A percentile compares a stretch with the other conserved stretches of the same genome.
phyloP scores from a whole-genome alignment of 805 yeast species.

The Wickerhamiella lipophila region DNA sequence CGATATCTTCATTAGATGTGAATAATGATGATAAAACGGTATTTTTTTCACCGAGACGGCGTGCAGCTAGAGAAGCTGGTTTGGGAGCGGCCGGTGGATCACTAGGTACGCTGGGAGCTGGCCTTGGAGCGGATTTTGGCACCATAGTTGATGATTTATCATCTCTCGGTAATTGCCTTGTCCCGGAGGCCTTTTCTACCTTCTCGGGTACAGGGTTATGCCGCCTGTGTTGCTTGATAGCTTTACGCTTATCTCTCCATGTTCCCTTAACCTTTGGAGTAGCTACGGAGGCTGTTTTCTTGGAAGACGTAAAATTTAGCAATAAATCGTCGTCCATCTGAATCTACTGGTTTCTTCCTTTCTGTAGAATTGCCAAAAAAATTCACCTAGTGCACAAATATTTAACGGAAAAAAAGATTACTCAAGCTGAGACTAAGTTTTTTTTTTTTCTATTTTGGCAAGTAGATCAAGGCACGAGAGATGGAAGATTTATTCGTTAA shows the following conservation, averaged over 20 bases:
- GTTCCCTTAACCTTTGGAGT: slow-evolving; percentile 23
- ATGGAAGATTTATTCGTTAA: slow-evolving; percentile 10
- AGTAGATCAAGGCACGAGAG: not conserved
- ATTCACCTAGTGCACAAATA: not conserved
- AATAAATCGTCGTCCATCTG: slow-evolving; percentile 40
- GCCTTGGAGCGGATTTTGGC: not conserved
- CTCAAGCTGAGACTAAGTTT: not conserved
- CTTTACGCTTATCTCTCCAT: slow-evolving; percentile 29
- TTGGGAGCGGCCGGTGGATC: not conserved
- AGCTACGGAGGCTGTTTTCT: not conserved
- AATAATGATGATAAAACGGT: slow-evolving; percentile 80
- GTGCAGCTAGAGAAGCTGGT: not conserved
- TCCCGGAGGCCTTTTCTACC: not conserved
- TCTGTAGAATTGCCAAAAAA: too few species aligned
- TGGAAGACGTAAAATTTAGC: slow-evolving; percentile 49
- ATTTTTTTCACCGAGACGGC: slow-evolving; percentile 24
- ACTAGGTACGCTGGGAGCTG: not conserved
- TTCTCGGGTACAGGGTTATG: not conserved
- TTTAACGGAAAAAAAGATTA: not conserved
- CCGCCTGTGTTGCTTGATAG: slow-evolving; percentile 8
- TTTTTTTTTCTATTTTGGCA: not conserved
- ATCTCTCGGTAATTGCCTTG: not conserved
- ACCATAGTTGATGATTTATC: too few species aligned
- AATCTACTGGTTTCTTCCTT: not conserved
- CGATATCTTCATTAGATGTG: slow-evolving; percentile 48